Evolutionary conservation across 495 filamentous ascomycete species (phyloP).

Genomic region (Ramalina intermedia): DNA sequence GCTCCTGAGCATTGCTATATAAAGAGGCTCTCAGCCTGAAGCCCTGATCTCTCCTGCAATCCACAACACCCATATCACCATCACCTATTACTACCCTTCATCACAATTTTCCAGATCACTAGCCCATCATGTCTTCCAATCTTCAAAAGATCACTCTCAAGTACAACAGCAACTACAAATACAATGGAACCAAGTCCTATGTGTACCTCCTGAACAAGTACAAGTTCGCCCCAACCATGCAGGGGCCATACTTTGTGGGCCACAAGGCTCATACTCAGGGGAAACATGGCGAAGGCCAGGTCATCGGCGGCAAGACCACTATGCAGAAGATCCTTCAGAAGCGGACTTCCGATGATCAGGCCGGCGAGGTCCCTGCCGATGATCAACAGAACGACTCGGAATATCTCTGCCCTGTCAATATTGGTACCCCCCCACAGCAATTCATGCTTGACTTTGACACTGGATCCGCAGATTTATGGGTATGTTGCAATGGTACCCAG

Average conservation of each 20-base stretch:
- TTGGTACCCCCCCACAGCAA: slow-evolving; percentile 56
- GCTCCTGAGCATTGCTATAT: no score
- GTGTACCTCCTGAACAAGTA: slow-evolving; percentile 56
- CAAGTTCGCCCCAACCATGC: slow-evolving; percentile 51
- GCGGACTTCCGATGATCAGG: slow-evolving; percentile 22
- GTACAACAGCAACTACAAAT: slow-evolving; percentile 48
- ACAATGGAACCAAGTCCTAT: slow-evolving; percentile 58
- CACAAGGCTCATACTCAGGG: slow-evolving; percentile 31
- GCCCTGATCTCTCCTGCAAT: no score
- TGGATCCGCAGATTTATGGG: slow-evolving; percentile 66
- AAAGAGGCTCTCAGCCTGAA: no score
- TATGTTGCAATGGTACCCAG: slow-evolving; percentile 25
- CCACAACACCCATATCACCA: no score
- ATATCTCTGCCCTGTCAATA: slow-evolving; percentile 51
- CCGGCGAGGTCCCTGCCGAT: slow-evolving; percentile 48
- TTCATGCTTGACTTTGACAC: slow-evolving; percentile 63
- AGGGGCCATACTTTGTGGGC: slow-evolving; percentile 48
- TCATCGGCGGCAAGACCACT: slow-evolving; percentile 32
- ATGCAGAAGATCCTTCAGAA: slow-evolving; percentile 36
- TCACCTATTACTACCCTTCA: no score
- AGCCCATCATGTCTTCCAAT: slow-evolving; percentile 22
- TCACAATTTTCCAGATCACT: no score
- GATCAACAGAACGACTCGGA: slow-evolving; percentile 60
- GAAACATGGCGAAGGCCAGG: slow-evolving; percentile 25
- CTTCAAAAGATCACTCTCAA: slow-evolving; percentile 35